A percentile compares a stretch with the other conserved stretches of the same genome.
Evolutionary conservation across 345 rosid species (phyloP).

Genomic region (Ceriops zippeliana): DNA sequence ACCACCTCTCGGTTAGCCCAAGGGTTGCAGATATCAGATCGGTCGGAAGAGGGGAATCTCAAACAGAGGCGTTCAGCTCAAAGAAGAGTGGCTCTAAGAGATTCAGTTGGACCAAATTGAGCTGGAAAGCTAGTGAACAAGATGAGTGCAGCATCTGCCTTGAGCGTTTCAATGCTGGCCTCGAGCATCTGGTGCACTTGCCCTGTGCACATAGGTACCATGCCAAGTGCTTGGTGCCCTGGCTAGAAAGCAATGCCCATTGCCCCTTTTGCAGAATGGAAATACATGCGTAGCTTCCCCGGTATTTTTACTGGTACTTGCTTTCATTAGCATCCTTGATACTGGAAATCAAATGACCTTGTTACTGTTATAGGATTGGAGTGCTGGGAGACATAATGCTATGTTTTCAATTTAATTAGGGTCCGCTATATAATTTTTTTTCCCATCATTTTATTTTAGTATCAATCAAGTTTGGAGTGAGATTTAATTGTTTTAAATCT

Average conservation of each 20-base stretch:
- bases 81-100: conserved; percentile 35
- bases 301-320: not conserved
- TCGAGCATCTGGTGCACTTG: conserved; percentile 47
- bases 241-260: conserved; percentile 53
- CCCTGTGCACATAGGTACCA: conserved; percentile 78
- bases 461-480: no score
- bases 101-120: conserved; percentile 48
- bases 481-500: no score
- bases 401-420: not conserved
- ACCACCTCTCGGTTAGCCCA: not conserved
- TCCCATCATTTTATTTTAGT: no score
- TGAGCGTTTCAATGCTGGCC: conserved; percentile 50
- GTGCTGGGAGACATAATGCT: no score
- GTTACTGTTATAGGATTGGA: not conserved
- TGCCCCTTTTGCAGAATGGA: conserved; percentile 78
- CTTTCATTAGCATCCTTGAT: not conserved
- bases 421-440: no score
- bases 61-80: conserved; percentile 1
- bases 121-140: conserved; percentile 51
- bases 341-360: not conserved
- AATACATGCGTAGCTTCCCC: conserved; percentile 17
- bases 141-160: conserved; percentile 74
- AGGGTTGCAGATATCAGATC: conserved; percentile 5
- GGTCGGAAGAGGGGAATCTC: conserved; percentile 11
- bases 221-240: conserved; percentile 55